Percentiles rank a stretch among this genome's conserved stretches.
Conservation (phyloP, 2,329 filamentous ascomycete genomes). For the Colletotrichum sp. region DNA sequence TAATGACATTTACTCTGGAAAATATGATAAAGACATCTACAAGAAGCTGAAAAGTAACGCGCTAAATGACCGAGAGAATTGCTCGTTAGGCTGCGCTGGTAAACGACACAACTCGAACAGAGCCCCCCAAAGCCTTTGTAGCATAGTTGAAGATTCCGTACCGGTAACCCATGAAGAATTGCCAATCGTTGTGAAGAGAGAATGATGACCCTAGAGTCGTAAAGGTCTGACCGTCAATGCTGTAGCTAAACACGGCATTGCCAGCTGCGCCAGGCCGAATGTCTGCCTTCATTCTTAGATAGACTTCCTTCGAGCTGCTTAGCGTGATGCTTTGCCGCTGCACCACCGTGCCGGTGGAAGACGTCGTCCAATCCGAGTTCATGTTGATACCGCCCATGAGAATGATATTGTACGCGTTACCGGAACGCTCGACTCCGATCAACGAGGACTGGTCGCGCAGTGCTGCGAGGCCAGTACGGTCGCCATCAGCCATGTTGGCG, state of each 20-base stretch:
- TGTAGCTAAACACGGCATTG: constrained; percentile 37
- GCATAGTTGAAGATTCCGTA: constrained; percentile 56
- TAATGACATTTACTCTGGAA: neutral
- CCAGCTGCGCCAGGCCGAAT: neutral
- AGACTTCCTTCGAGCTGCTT: neutral
- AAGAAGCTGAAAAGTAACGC: neutral
- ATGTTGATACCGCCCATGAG: neutral
- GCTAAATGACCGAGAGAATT: neutral
- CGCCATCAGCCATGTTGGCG: constrained; percentile 51
- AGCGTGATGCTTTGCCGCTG: neutral
- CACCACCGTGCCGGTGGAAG: neutral
- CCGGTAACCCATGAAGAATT: constrained; percentile 53
- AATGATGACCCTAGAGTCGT: constrained; percentile 37
- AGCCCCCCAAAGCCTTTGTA: constrained; percentile 35
- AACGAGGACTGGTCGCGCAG: constrained; percentile 58
- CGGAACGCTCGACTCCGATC: constrained; percentile 46
- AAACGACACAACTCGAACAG: neutral
- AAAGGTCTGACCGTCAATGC: constrained; percentile 45
- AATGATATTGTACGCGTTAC: neutral
- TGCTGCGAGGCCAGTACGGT: constrained; percentile 53
- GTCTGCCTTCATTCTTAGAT: neutral
- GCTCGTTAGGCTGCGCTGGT: neutral
- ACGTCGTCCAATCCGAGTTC: constrained; percentile 19
- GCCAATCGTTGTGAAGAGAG: constrained; percentile 44
- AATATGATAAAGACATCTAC: neutral